Percentiles rank a stretch among this genome's conserved stretches.
These are phyloP conservation scores for Tillandsia leiboldiana DNA, from an alignment of 176 grass and related monocot species.

Conservation along the genomic window DNA sequence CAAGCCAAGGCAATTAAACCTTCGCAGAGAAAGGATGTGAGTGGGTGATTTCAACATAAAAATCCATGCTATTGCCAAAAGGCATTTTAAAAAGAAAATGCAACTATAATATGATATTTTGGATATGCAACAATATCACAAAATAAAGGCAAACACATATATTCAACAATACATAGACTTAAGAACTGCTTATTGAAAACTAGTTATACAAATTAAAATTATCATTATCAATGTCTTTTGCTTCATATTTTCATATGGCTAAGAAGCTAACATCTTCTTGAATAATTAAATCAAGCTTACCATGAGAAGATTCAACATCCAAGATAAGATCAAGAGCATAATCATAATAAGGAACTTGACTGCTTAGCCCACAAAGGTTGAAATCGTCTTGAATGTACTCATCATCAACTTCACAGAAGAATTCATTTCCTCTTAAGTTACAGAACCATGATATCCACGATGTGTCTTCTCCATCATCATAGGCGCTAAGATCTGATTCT, in stretches of 20 bases:
- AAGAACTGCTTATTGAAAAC: no score
- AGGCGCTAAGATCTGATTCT: slow-evolving; percentile 70
- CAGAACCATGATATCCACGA: slow-evolving; percentile 94
- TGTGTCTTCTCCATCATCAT: slow-evolving; percentile 60
- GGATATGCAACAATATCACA: no score
- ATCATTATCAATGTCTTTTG: no score
- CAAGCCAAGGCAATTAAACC: no score
- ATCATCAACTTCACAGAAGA: slow-evolving; percentile 80
- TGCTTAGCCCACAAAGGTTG: slow-evolving; percentile 65
- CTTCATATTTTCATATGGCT: background rate
- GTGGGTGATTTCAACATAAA: no score
- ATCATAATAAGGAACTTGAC: slow-evolving; percentile 75
- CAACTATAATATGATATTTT: no score
- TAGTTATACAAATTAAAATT: no score
- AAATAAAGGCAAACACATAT: no score
- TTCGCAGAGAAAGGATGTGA: no score
- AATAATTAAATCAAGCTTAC: slow-evolving; percentile 15
- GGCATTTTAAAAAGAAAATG: no score
- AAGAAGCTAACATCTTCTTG: background rate
- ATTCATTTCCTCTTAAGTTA: slow-evolving; percentile 66
- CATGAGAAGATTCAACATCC: slow-evolving; percentile 73
- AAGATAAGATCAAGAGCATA: slow-evolving; percentile 85
- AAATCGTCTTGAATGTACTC: slow-evolving; percentile 89
- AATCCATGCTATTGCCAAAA: no score
- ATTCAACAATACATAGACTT: no score